Conservation (phyloP, 805 yeast genomes). For the Wickerhamiella brachini region DNA sequence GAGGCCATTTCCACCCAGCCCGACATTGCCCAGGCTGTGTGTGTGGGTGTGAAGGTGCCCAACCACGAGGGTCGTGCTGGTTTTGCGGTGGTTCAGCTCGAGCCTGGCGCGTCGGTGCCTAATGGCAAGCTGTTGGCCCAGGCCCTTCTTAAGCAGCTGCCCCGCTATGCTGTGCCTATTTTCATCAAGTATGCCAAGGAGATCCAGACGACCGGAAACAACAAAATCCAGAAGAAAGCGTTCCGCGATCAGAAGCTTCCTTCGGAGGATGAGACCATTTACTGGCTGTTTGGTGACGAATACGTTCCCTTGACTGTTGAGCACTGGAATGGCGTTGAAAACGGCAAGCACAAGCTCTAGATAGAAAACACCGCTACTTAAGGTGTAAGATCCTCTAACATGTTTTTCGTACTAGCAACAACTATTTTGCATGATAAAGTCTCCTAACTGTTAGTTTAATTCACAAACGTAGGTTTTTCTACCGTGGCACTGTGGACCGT, state of each 20-base stretch:
- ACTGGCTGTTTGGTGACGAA: slow-evolving; percentile 46
- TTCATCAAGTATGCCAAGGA: slow-evolving; percentile 54
- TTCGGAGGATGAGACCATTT: slow-evolving; percentile 38
- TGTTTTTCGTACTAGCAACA: no score
- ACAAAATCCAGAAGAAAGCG: slow-evolving; percentile 68
- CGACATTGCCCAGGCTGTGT: slow-evolving; percentile 43
- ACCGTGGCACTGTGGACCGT: no score
- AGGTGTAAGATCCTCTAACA: no score
- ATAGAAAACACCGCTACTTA: not conserved
- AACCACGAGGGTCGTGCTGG: slow-evolving; percentile 93
- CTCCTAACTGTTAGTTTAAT: no score
- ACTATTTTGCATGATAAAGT: no score
- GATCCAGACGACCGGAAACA: slow-evolving; percentile 63
- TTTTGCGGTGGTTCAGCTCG: slow-evolving; percentile 58
- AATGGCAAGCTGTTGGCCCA: slow-evolving; percentile 29
- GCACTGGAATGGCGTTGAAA: slow-evolving; percentile 35
- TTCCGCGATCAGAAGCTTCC: slow-evolving; percentile 27
- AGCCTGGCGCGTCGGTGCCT: slow-evolving; percentile 24
- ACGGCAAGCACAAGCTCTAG: slow-evolving; percentile 22
- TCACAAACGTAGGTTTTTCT: no score
- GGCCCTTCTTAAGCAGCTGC: slow-evolving; percentile 35
- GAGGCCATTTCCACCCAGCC: slow-evolving; percentile 34
- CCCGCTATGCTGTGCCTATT: slow-evolving; percentile 75
- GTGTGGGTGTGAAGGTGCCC: slow-evolving; percentile 80
- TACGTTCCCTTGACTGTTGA: slow-evolving; percentile 45